Evolutionary conservation across 768 basidiomycete genomes (phyloP).

Genomic region (Boletus patriciae): DNA sequence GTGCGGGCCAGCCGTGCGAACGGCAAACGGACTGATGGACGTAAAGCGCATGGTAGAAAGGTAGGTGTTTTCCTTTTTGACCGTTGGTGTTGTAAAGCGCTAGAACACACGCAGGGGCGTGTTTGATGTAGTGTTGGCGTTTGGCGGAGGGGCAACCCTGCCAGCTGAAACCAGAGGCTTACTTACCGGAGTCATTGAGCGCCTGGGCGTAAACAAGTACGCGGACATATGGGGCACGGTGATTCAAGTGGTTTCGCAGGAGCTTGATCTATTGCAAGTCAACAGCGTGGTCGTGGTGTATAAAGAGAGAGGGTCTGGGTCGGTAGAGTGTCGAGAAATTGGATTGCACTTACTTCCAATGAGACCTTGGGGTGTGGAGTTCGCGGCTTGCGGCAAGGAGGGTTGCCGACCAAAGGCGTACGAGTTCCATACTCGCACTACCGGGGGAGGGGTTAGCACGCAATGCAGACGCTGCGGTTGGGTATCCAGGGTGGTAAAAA

Average conservation of each 20-base stretch:
- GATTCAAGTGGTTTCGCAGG: neutral
- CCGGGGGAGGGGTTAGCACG: neutral
- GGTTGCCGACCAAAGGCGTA: neutral
- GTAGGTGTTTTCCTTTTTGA: neutral
- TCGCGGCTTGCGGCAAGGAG: neutral
- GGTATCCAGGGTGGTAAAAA: neutral
- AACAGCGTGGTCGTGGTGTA: neutral
- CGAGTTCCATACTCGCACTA: neutral
- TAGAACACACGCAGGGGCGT: neutral
- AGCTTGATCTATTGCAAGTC: neutral
- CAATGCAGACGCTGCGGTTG: neutral
- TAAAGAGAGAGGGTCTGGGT: neutral
- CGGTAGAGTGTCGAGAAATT: neutral
- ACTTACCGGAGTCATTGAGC: neutral
- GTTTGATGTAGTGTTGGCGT: neutral
- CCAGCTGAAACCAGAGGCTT: neutral
- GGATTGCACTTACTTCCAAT: neutral
- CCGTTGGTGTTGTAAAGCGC: no score
- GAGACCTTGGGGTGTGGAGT: neutral
- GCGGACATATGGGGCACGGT: neutral
- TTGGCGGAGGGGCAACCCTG: neutral
- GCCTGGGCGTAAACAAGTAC: neutral
- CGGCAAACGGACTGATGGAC: neutral
- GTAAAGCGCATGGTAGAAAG: neutral
- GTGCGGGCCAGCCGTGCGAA: neutral